Base-by-base conservation (phyloP, 202 grass and related monocot genomes). In the Zoysia matrella region DNA sequence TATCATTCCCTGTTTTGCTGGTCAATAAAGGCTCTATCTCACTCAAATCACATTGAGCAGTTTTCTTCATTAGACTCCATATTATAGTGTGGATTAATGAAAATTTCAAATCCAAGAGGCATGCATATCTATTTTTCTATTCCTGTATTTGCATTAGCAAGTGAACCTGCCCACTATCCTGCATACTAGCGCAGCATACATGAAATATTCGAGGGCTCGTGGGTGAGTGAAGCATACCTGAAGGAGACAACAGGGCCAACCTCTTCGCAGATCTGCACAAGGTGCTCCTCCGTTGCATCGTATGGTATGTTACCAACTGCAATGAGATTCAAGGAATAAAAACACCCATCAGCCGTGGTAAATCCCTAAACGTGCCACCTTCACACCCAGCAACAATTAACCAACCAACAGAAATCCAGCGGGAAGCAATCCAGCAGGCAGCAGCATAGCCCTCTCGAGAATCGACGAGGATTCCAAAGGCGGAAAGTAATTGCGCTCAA, bases 271-370 rank as follows among this genome's bases (percentile, higher is more conserved):
- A 98, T 95, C 90, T 95, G 92, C 52, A 93, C 84, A 7, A 98
- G 87, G 70, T 93, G 92, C 67, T 95, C 96, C 83, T 98, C 92
- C 73, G 92, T 95, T 7, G 89, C 96, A 83, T 95, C 92, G 13
- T 98, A 98, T 0, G 96, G 92, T 73, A 98, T 98, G 71, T 98
- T 98, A 60, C 96, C 96, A 51, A 98, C 96, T 98, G 96, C 76
- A 67, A 79, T 47, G 44, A 73, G 72, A 65, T 84, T 71, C 15
- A 77, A 82, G 5, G 75, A 64, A 36, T 4, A 51, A 60, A 64
- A 3, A 73, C 46, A 47, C 8, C 13, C 4, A 48, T 73, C 50
- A 76, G 58, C 47, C 52, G 0, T 10, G 40, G 46, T 47, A 47
- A 65, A 52, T 18, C 41, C 52, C 11, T 12, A 43, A 8, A 8